Evolutionary conservation across 2,329 filamentous ascomycete species (phyloP), one percentile per base, ranked within the genome.

Genomic region (Graphilbum sp.): DNA sequence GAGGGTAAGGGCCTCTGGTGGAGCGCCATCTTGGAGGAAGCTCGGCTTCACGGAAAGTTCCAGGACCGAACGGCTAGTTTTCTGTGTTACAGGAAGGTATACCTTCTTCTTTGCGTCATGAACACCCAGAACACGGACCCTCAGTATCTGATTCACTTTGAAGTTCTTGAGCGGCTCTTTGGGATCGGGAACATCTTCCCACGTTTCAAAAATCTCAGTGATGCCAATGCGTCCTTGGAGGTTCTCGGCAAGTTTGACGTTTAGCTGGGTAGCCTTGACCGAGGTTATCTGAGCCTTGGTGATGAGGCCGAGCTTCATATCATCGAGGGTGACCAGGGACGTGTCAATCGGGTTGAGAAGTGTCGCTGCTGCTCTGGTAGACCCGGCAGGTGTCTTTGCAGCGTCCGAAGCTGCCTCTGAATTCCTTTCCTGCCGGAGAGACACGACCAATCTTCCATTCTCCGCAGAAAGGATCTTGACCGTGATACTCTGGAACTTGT

Each of bases 191-290:
- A 98, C 90, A 32, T 88, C 78, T 34, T 92, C 80, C 79, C 81
- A 95, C 11, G 66, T 67, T 54, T 95, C 82, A 54, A 93, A 98
- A 12, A 87, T 61, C 54, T 96, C 85, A 1, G 90, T 92, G 6
- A 90, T 73, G 52, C 95, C 88, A 42, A 98, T 77, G 16, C 90
- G 83, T n/a, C 88, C 90, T 53, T 92, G 83, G 9, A 93, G 67
- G 46, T 86, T 85, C 51, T 92, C 84, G 32, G 84, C 79, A 36
- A 96, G 67, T 47, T 82, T 74, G 6, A 98, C 85, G 47, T 96
- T 96, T 39, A 96, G 64, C 54, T 98, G 90, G 0, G 88, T 95
- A 35, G 79, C 78, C 57, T 93, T 94, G 52, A 95, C 64, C 0
- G 84, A 84, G n/a, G 72, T 71, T 33, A 98, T 72, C 48, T 70